Evolutionary conservation across 306 rosid genomes (phyloP).

Genomic region (Morella rubra): DNA sequence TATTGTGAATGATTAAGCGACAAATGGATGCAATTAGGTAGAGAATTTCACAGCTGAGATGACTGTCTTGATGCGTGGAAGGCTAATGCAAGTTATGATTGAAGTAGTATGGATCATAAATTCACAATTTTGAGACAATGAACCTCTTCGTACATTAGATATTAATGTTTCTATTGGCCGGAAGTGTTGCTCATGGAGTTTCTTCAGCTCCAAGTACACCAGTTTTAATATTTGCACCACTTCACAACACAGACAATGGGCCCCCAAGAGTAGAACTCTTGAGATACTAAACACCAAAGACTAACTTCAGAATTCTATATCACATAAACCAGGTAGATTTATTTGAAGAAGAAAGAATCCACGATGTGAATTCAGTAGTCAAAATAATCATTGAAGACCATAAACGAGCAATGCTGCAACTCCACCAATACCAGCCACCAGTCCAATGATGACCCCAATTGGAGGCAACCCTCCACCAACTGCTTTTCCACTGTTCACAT

Average conservation of each 20-base stretch:
- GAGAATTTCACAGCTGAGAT: no score
- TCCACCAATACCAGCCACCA: constrained; percentile 74
- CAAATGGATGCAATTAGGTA: no score
- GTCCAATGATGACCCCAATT: constrained; percentile 82
- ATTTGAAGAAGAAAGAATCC: not conserved
- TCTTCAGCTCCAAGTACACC: not conserved
- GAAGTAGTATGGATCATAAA: no score
- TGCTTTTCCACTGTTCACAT: constrained; percentile 76
- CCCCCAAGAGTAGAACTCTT: not conserved
- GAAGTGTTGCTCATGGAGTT: not conserved
- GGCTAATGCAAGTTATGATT: no score
- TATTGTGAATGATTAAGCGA: no score
- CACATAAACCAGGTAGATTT: not conserved
- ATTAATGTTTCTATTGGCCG: no score
- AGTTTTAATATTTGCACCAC: not conserved
- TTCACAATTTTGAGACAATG: no score
- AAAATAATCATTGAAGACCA: constrained; percentile 78
- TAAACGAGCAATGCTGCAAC: constrained; percentile 92
- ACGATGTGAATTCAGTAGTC: not conserved
- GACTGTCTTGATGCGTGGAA: no score
- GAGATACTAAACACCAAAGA: not conserved
- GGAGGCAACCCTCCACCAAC: constrained; percentile 94
- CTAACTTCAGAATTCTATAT: not conserved
- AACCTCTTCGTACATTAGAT: no score
- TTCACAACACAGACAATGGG: not conserved